Evolutionary conservation across 164 flowering plant species (phyloP), one percentile per base, ranked within the genome.

Genomic region (Stephania japonica): DNA sequence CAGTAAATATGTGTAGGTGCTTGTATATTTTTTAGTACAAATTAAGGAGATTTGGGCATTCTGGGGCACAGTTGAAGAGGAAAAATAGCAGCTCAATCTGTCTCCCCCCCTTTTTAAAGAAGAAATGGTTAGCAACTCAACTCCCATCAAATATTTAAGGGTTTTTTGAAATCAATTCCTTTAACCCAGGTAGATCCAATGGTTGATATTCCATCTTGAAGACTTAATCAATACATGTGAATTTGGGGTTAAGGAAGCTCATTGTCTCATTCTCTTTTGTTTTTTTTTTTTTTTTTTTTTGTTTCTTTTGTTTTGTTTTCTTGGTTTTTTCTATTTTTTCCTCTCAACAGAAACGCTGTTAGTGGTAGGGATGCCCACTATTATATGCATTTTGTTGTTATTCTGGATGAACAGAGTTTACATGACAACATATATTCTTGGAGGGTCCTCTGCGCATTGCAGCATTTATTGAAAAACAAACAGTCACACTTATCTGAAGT

Each of bases 1-100:
- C 64, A 59, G 64, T 59, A 59, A 59, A 59, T 59, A 59, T 59
- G 64, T 59, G 64, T 59, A 59, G 64, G 64, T 59, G 23, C 9
- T 59, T 59, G 64, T 59, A 59, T 59, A 59, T 59, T 59, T 59
- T 59, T 59, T 59, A 59, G 23, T 59, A 59, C 24, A 59, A 59
- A 59, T 59, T 59, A 59, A 59, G 64, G 24, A 59, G 64, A 59
- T 59, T 59, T 59, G 25, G 64, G n/a, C 24, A n/a, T 59, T 59
- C 64, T 59, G 64, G 24, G 64, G 64, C 21, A 59, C 24, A 19
- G 21, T 7, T 59, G 64, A 21, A 16, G 21, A 10, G 21, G 64
- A 18, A 59, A 59, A 59, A 59, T 59, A 59, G 64, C 23, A 59
- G 62, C 62, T 56, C 62, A 56, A 56, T 56, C 62, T 19, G 23